Conservation (phyloP, 2,329 filamentous ascomycete species). For the Keithomyces neogunnii region DNA sequence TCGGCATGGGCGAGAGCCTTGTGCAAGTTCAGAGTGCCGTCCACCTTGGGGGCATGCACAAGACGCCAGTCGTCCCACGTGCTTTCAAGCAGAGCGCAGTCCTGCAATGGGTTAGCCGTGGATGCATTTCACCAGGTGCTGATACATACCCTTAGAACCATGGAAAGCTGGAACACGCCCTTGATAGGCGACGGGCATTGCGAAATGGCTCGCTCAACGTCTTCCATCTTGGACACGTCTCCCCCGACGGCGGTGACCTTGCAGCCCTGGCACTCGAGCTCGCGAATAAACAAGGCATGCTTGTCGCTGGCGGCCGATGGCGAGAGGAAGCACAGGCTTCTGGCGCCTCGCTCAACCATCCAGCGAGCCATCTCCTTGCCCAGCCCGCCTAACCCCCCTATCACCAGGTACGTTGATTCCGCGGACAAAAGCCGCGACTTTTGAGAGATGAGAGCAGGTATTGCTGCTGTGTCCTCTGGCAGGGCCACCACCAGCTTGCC, state of each 20-base stretch:
- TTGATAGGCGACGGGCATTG: slow-evolving; percentile 10
- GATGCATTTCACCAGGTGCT: no score
- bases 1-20: slow-evolving; percentile 6
- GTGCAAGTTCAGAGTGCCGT: slow-evolving; percentile 28
- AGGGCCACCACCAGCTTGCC: no score
- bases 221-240: slow-evolving; percentile 3
- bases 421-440: no score
- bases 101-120: slow-evolving; percentile 14
- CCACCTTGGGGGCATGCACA: slow-evolving; percentile 19
- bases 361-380: slow-evolving; percentile 10
- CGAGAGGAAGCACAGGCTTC: slow-evolving; percentile 16
- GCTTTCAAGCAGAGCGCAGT: slow-evolving; percentile 27
- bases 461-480: no score
- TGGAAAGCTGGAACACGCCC: slow-evolving; percentile 27
- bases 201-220: slow-evolving; percentile 3
- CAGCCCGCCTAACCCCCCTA: slow-evolving; percentile 14
- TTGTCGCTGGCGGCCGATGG: slow-evolving; percentile 4
- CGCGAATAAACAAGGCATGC: slow-evolving; percentile 8
- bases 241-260: slow-evolving; percentile 12
- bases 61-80: slow-evolving; percentile 2
- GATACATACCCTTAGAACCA: slow-evolving; percentile 17
- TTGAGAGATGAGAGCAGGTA: no score
- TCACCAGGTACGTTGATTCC: slow-evolving; percentile 10
- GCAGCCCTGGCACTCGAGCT: slow-evolving; percentile 13
- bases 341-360: slow-evolving; percentile 16